Conservation (phyloP, 305 asterid genomes). For the Ilex paraguariensis region DNA sequence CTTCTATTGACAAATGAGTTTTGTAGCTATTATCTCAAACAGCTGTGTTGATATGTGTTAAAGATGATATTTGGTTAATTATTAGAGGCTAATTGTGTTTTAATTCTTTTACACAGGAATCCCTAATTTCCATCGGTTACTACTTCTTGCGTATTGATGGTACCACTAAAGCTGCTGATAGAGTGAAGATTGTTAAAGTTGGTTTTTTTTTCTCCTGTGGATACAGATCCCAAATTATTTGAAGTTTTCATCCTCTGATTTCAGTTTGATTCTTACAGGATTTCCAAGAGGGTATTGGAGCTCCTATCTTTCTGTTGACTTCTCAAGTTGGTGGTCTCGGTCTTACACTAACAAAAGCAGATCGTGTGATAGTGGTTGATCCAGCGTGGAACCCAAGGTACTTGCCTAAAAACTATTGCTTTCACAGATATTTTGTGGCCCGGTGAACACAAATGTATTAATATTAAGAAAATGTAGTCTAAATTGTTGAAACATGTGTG, state of each 20-base stretch:
- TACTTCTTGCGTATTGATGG: slow-evolving; percentile 87
- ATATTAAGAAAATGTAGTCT: too few relatives aligned
- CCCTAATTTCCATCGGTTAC: slow-evolving; percentile 49
- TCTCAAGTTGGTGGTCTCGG: slow-evolving; percentile 99
- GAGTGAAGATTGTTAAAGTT: slow-evolving; percentile 67
- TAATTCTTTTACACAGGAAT: slow-evolving; percentile 42
- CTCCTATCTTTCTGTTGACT: slow-evolving; percentile 81
- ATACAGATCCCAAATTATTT: slow-evolving; percentile 3
- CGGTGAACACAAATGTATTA: too few relatives aligned
- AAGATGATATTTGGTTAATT: too few relatives aligned
- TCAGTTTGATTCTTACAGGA: slow-evolving; percentile 41
- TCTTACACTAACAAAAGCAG: slow-evolving; percentile 94
- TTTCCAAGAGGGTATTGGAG: slow-evolving; percentile 83
- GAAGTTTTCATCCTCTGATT: slow-evolving; percentile 8
- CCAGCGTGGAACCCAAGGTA: slow-evolving; percentile 99
- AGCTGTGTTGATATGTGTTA: too few relatives aligned
- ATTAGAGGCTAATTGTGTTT: slow-evolving; percentile 8
- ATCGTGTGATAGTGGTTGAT: slow-evolving; percentile 93
- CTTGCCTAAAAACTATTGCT: slow-evolving; percentile 4
- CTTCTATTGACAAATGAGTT: too few relatives aligned
- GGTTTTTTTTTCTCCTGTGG: slow-evolving; percentile 42
- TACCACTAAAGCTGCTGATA: slow-evolving; percentile 68
- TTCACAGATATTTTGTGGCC: too few relatives aligned
- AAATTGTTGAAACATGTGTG: too few relatives aligned
- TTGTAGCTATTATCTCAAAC: too few relatives aligned